Percentiles rank a stretch among this genome's conserved stretches.
Evolutionary conservation across 768 basidiomycete genomes (phyloP).

Genomic region (Kwoniella botswanensis): DNA sequence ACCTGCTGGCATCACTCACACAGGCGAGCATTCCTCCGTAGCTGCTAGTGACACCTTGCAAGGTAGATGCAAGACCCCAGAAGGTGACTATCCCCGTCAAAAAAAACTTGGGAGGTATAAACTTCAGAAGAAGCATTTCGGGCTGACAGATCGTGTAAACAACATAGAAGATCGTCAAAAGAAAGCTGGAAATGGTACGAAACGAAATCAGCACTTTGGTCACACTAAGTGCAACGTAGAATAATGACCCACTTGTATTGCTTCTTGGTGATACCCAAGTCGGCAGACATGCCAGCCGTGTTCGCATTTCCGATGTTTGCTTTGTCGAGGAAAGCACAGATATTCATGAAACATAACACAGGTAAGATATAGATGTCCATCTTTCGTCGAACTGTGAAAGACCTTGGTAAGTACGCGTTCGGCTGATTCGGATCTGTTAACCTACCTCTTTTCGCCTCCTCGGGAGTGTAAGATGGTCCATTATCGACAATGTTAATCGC

Average conservation of each 20-base stretch:
- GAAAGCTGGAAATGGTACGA: constrained; percentile 9
- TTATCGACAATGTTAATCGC: background rate
- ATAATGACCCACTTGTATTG: constrained; percentile 32
- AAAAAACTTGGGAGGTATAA: constrained; percentile 22
- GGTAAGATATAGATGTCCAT: constrained; percentile 33
- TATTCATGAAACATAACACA: constrained; percentile 31
- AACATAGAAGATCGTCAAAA: constrained; percentile 36
- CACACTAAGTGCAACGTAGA: too few species aligned
- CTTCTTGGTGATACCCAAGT: constrained; percentile 22
- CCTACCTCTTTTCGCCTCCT: constrained; percentile 20
- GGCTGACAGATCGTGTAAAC: constrained; percentile 32
- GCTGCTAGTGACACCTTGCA: constrained; percentile 32
- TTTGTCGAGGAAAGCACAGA: constrained; percentile 34
- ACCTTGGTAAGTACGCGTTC: background rate
- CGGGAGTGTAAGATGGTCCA: constrained; percentile 21
- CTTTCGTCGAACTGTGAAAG: constrained; percentile 25
- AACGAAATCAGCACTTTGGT: background rate
- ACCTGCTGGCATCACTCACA: constrained; percentile 13
- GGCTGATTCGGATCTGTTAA: background rate
- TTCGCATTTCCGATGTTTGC: constrained; percentile 34
- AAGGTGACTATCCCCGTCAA: constrained; percentile 22
- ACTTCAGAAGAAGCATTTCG: constrained; percentile 31
- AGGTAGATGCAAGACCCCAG: constrained; percentile 31
- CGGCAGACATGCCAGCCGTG: constrained; percentile 30
- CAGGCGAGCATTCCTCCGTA: constrained; percentile 34